phyloP scores from a whole-genome alignment of 2,329 filamentous ascomycete species.

The Aspergillus pseudotamarii region DNA sequence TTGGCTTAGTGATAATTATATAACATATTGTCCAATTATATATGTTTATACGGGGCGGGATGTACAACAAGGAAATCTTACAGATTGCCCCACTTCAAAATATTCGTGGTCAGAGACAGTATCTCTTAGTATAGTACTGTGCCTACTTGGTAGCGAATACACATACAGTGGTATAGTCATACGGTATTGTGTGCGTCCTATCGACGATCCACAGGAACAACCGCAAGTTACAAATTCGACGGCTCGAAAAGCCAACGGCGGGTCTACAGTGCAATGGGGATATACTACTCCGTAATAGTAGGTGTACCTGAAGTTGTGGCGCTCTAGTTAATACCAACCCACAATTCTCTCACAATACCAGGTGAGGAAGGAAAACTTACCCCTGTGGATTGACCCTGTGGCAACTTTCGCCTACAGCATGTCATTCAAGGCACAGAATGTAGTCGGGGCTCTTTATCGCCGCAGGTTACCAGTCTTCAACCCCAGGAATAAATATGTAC shows the following conservation, averaged over 20 bases:
- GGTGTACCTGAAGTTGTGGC: constrained; percentile 5
- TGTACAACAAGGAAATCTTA: no score
- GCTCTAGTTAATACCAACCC: constrained; percentile 4
- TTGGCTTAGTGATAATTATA: no score
- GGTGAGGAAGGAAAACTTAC: neutral
- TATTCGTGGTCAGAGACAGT: no score
- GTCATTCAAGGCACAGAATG: neutral
- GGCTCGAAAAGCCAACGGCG: neutral
- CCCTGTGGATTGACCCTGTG: neutral
- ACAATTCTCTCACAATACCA: neutral
- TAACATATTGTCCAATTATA: no score
- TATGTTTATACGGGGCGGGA: no score
- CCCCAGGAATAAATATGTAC: neutral
- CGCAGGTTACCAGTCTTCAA: neutral
- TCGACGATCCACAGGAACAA: neutral
- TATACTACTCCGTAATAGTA: neutral
- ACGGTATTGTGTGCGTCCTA: neutral
- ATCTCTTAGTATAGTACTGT: no score
- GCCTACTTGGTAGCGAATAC: no score
- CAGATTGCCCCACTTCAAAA: no score
- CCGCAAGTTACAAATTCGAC: neutral
- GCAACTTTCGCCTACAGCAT: neutral
- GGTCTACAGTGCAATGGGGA: neutral
- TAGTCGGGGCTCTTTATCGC: neutral
- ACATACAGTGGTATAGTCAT: neutral